A percentile compares a stretch with the other conserved stretches of the same genome.
These are phyloP conservation scores for Plantago ovata DNA, from an alignment of 257 asterid genomes.

Conservation along the genomic window DNA sequence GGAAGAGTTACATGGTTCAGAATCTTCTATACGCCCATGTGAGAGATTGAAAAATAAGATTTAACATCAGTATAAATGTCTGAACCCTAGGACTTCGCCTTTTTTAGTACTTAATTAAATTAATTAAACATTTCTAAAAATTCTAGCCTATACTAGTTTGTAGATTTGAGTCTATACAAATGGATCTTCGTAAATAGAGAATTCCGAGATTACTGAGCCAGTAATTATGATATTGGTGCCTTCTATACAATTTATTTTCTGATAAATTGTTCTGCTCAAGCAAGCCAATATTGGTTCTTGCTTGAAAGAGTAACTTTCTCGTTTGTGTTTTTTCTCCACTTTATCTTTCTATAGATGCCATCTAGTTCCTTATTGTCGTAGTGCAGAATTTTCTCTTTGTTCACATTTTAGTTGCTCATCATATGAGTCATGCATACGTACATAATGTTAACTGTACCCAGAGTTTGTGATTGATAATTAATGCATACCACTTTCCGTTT, in stretches of 20 bases:
- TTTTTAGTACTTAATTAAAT: neutral
- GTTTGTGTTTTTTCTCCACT: neutral
- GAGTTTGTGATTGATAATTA: neutral
- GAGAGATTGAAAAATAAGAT: neutral
- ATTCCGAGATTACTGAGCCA: neutral
- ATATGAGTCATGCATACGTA: neutral
- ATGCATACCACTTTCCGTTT: neutral
- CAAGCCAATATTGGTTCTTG: neutral
- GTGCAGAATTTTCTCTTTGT: too few species aligned
- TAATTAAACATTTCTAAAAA: neutral
- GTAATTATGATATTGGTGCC: neutral
- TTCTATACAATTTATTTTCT: neutral
- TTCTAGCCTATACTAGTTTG: neutral
- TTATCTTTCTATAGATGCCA: neutral
- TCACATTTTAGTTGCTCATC: neutral
- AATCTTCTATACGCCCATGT: neutral
- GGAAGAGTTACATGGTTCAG: neutral
- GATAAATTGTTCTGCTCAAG: neutral
- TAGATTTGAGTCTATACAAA: neutral
- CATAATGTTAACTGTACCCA: neutral
- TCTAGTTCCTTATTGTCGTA: neutral
- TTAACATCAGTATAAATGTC: neutral
- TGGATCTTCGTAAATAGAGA: neutral
- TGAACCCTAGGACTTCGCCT: conserved; percentile 1
- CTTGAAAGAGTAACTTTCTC: neutral